Evolutionary conservation across 2,329 filamentous ascomycete genomes (phyloP), one percentile per base, ranked within the genome.

Genomic region (Pseudogymnoascus verrucosus): DNA sequence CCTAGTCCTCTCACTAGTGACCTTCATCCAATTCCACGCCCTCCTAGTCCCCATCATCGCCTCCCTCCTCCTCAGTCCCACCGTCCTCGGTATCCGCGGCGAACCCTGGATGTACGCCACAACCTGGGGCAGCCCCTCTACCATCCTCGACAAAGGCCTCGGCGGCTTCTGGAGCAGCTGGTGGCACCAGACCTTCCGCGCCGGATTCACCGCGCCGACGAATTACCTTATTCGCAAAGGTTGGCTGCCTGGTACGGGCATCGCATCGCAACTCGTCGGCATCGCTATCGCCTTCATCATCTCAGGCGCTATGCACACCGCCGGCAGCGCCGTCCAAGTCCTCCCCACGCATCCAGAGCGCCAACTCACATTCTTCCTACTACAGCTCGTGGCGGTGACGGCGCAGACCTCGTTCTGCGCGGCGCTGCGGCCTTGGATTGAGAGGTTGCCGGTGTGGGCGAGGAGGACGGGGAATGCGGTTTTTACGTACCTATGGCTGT

Each of bases 131-230:
- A 71, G 76, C 1, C 61, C 66, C 11, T 78, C 78, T 19, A 77
- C 82, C 63, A 79, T 93, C 1, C 75, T 87, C 10, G 84, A 91
- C 66, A 79, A 84, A 64, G 93, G 93, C 0, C 78, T 97, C 1
- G 81, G 84, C 0, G 93, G 92, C 0, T 89, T 88, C 76, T 98
- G 93, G 93, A 87, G 89, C 51, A 80, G 79, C 21, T 93, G 86
- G 82, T 97, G 93, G 93, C 93, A 98, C 74, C 93, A 97, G 75
- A 87, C 88, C 2, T 96, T 96, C 76, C 88, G 92, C 0, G 82
- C 86, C 63, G 85, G 84, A 2, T 92, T 93, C 71, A 76, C 83
- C 40, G 82, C 85, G 3, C 87, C 88, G 0, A 77, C 81, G 0
- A 74, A 74, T 1, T 83, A 78, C 69, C 69, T 88, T 63, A 73